These are phyloP conservation scores for Scytalidium lignicola DNA, from an alignment of 2,329 filamentous ascomycete species.

Conservation along the genomic window DNA sequence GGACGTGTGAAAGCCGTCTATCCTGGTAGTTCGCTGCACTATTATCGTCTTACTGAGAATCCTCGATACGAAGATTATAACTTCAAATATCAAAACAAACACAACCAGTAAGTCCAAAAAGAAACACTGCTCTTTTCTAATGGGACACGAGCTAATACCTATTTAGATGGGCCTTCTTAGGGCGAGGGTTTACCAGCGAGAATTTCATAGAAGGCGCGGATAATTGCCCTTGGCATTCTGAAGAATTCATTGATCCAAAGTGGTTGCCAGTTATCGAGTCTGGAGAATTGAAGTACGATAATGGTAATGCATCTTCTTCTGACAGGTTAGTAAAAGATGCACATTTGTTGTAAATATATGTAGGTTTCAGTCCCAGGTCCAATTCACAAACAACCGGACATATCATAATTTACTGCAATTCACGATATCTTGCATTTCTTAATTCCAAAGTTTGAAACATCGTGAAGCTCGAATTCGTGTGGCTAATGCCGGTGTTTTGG, in stretches of 20 bases:
- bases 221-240: slow-evolving; percentile 27
- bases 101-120: slow-evolving; percentile 12
- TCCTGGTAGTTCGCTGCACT: slow-evolving; percentile 46
- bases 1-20: slow-evolving; percentile 42
- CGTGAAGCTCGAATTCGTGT: no score
- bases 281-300: not conserved
- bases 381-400: no score
- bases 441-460: no score
- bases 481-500: no score
- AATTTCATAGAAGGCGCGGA: slow-evolving; percentile 21
- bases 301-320: no score
- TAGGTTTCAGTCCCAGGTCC: no score
- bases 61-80: slow-evolving; percentile 40
- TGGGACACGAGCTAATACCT: slow-evolving; percentile 10
- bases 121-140: slow-evolving; percentile 9
- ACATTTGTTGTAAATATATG: no score
- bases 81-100: slow-evolving; percentile 31
- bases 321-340: no score
- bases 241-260: slow-evolving; percentile 28
- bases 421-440: no score
- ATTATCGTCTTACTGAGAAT: slow-evolving; percentile 34
- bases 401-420: no score
- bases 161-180: slow-evolving; percentile 27
- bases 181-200: slow-evolving; percentile 26
- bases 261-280: slow-evolving; percentile 25